These are phyloP conservation scores for Papiliotrema terrestris DNA, from an alignment of 1,284 basidiomycete genomes.

Conservation along the genomic window DNA sequence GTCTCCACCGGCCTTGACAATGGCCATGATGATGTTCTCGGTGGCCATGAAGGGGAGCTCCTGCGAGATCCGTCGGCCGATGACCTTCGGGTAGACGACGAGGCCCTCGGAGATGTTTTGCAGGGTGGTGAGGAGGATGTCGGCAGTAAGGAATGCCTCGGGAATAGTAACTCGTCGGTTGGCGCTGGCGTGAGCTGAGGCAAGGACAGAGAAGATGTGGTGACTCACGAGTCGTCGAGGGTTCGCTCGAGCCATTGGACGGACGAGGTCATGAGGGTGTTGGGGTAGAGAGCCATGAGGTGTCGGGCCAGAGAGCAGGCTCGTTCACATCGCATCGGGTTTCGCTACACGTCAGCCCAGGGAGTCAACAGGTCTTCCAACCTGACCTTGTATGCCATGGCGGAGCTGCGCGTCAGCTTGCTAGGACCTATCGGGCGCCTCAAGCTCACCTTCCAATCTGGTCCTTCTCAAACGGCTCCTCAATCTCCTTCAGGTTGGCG, in stretches of 20 bases:
- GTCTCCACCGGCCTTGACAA: slow-evolving; percentile 87
- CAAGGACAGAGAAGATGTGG: background rate
- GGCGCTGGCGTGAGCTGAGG: slow-evolving; percentile 57
- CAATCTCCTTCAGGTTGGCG: slow-evolving; percentile 95
- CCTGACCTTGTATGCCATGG: slow-evolving; percentile 92
- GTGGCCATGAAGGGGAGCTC: slow-evolving; percentile 99
- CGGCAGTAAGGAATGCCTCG: slow-evolving; percentile 94
- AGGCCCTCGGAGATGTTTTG: slow-evolving; percentile 97
- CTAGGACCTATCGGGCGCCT: background rate
- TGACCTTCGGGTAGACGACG: slow-evolving; percentile 96
- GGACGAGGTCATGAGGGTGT: slow-evolving; percentile 84
- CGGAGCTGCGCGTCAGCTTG: slow-evolving; percentile 57
- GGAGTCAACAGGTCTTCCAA: background rate
- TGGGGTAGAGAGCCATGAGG: slow-evolving; percentile 88
- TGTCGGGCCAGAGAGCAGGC: slow-evolving; percentile 92
- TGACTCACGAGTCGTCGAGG: slow-evolving; percentile 75
- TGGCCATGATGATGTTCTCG: slow-evolving; percentile 99
- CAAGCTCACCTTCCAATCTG: slow-evolving; percentile 71
- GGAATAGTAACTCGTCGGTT: slow-evolving; percentile 95
- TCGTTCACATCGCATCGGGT: slow-evolving; percentile 98
- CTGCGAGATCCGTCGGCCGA: slow-evolving; percentile 82
- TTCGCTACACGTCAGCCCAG: slow-evolving; percentile 54
- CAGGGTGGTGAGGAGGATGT: slow-evolving; percentile 90
- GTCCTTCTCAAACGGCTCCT: slow-evolving; percentile 98
- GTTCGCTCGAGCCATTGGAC: slow-evolving; percentile 98